Evolutionary conservation across 2,329 filamentous ascomycete genomes (phyloP).

Genomic region (Elsinoe batatas): DNA sequence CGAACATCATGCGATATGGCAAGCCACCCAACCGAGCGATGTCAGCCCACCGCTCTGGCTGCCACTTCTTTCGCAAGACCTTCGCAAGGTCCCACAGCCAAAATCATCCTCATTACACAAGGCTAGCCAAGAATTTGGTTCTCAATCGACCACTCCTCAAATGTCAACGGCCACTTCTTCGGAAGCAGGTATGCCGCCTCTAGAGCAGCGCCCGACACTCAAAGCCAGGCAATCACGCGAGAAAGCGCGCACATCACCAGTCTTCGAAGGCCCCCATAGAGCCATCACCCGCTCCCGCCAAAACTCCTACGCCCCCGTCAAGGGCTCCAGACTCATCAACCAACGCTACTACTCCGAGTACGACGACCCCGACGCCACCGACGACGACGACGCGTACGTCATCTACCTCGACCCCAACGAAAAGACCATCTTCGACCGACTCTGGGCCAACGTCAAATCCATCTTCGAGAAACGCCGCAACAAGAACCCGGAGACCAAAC

Average conservation of each 20-base stretch:
- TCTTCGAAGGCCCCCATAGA: background rate
- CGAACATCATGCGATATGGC: constrained; percentile 44
- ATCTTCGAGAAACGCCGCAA: constrained; percentile 25
- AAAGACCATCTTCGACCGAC: constrained; percentile 54
- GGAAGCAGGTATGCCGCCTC: constrained; percentile 26
- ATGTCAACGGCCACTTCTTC: constrained; percentile 32
- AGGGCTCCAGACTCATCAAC: constrained; percentile 18
- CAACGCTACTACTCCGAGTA: constrained; percentile 74
- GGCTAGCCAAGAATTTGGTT: constrained; percentile 17
- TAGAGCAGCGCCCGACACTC: constrained; percentile 9
- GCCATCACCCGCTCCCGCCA: constrained; percentile 18
- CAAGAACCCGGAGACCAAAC: constrained; percentile 21
- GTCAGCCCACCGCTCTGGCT: constrained; percentile 42
- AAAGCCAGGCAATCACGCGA: background rate
- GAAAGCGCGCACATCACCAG: background rate
- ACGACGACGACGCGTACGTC: constrained; percentile 50
- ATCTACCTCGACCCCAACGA: constrained; percentile 67
- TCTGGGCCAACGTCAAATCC: constrained; percentile 42
- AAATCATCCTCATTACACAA: constrained; percentile 19
- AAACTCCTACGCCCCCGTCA: constrained; percentile 19
- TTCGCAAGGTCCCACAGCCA: constrained; percentile 42
- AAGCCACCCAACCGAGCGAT: constrained; percentile 34
- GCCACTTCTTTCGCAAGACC: constrained; percentile 39
- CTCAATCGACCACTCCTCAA: constrained; percentile 23
- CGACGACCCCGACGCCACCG: constrained; percentile 64